phyloP scores from a whole-genome alignment of 2,329 filamentous ascomycete species.

The Beauveria medogensis region DNA sequence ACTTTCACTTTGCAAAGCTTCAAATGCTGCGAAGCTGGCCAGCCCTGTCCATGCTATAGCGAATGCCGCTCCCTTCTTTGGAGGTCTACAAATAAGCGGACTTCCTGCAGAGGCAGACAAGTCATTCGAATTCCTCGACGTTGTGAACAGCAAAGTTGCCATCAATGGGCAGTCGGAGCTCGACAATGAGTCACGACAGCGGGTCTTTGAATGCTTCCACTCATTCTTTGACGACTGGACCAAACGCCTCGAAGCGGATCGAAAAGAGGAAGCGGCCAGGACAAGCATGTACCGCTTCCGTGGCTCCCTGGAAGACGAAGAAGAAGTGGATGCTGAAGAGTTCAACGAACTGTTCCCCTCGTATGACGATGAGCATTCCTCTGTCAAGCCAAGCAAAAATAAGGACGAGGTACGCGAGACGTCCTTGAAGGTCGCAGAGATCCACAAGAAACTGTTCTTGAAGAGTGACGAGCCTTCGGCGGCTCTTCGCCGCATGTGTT shows the following conservation, averaged over 20 bases:
- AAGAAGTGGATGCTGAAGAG: slow-evolving; percentile 65
- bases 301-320: slow-evolving; percentile 67
- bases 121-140: slow-evolving; percentile 42
- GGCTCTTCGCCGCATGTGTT: slow-evolving; percentile 37
- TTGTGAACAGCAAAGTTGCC: slow-evolving; percentile 34
- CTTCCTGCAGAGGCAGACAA: slow-evolving; percentile 15
- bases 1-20: slow-evolving; percentile 49
- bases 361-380: slow-evolving; percentile 49
- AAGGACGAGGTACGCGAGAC: slow-evolving; percentile 41
- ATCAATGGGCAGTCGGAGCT: slow-evolving; percentile 40
- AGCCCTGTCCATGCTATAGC: slow-evolving; percentile 30
- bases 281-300: slow-evolving; percentile 77
- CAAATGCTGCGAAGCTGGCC: slow-evolving; percentile 35
- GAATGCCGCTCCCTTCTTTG: slow-evolving; percentile 47
- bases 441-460: slow-evolving; percentile 50
- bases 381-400: slow-evolving; percentile 20
- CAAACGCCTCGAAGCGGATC: slow-evolving; percentile 65
- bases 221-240: slow-evolving; percentile 75
- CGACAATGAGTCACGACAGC: slow-evolving; percentile 35
- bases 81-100: slow-evolving; percentile 25
- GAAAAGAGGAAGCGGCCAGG: slow-evolving; percentile 63
- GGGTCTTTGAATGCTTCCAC: slow-evolving; percentile 60
- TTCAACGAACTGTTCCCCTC: slow-evolving; percentile 76
- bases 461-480: slow-evolving; percentile 30
- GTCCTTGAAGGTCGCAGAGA: slow-evolving; percentile 52